Percentiles rank a stretch among this genome's conserved stretches.
phyloP scores from a whole-genome alignment of 2,329 filamentous ascomycete genomes.

The Xylaria hypoxylon region DNA sequence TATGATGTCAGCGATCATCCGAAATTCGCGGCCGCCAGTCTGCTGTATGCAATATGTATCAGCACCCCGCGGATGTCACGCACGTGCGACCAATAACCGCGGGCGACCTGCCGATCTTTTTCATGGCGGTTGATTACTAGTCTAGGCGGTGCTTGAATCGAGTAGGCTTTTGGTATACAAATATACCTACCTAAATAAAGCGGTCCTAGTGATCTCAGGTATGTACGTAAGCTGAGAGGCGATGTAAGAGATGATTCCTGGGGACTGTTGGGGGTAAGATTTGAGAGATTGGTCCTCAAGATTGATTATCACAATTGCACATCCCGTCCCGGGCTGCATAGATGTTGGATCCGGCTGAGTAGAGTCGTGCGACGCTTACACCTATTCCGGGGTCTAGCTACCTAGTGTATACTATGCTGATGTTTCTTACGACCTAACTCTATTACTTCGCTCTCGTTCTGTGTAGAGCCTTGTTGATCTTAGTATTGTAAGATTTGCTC shows the following conservation, averaged over 20 bases:
- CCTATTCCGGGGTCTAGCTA: too few species aligned
- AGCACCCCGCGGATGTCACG: constrained; percentile 17
- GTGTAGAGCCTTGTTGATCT: constrained; percentile 6
- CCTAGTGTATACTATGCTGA: constrained; percentile 23
- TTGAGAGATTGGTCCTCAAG: constrained; percentile 1
- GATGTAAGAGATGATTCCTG: constrained; percentile 8
- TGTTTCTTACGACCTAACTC: constrained; percentile 9
- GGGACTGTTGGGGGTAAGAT: constrained; percentile 9
- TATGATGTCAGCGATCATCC: constrained; percentile 37
- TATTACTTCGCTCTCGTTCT: constrained; percentile 10
- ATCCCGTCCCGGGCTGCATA: constrained; percentile 1
- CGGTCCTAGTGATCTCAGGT: constrained; percentile 1
- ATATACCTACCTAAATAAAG: constrained; percentile 11
- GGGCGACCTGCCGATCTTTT: neutral
- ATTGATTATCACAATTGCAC: constrained; percentile 20
- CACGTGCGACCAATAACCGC: constrained; percentile 11
- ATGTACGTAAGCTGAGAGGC: constrained; percentile 35
- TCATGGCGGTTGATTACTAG: constrained; percentile 17
- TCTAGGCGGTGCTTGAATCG: neutral
- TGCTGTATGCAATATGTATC: constrained; percentile 5
- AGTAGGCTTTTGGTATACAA: constrained; percentile 5
- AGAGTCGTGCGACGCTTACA: constrained; percentile 25
- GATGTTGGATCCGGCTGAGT: constrained; percentile 28
- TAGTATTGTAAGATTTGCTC: constrained; percentile 18
- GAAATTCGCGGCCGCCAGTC: neutral